These are phyloP conservation scores for Epichloe brachyelytri DNA, from an alignment of 2,329 filamentous ascomycete species.

Conservation along the genomic window DNA sequence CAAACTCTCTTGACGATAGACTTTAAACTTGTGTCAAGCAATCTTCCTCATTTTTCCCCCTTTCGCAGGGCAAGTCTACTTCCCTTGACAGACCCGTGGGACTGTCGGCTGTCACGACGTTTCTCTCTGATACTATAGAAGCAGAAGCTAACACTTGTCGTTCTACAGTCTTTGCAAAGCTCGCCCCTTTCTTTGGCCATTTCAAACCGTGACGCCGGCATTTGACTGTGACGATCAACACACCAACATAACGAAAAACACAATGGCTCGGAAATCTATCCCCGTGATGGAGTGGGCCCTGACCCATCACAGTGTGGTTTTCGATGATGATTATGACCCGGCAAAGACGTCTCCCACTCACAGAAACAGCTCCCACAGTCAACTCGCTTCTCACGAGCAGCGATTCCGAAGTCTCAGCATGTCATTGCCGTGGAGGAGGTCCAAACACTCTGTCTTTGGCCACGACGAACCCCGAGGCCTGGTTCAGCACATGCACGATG, in stretches of 20 bases:
- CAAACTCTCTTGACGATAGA: too few relatives aligned
- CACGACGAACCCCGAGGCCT: slow-evolving; percentile 19
- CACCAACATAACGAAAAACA: neutral
- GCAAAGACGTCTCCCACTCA: neutral
- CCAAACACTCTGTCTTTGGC: slow-evolving; percentile 28
- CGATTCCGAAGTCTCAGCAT: slow-evolving; percentile 36
- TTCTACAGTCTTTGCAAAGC: neutral
- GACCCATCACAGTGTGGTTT: neutral
- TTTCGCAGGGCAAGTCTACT: too few relatives aligned
- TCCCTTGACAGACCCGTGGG: too few relatives aligned
- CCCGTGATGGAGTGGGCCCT: slow-evolving; percentile 6
- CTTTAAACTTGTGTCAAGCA: too few relatives aligned
- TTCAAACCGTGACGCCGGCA: too few relatives aligned
- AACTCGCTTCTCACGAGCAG: slow-evolving; percentile 18
- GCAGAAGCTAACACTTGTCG: neutral
- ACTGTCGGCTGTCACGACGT: too few relatives aligned
- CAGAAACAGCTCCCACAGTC: neutral
- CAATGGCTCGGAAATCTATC: slow-evolving; percentile 4
- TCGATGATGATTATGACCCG: slow-evolving; percentile 4
- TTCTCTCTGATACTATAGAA: neutral
- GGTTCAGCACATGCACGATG: slow-evolving; percentile 18
- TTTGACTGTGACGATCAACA: neutral
- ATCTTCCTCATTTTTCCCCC: too few relatives aligned
- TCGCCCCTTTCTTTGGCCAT: too few relatives aligned
- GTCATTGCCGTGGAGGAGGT: slow-evolving; percentile 35